These are phyloP conservation scores for Cystobasidium ongulense DNA, from an alignment of 768 basidiomycete species.

Conservation along the genomic window DNA sequence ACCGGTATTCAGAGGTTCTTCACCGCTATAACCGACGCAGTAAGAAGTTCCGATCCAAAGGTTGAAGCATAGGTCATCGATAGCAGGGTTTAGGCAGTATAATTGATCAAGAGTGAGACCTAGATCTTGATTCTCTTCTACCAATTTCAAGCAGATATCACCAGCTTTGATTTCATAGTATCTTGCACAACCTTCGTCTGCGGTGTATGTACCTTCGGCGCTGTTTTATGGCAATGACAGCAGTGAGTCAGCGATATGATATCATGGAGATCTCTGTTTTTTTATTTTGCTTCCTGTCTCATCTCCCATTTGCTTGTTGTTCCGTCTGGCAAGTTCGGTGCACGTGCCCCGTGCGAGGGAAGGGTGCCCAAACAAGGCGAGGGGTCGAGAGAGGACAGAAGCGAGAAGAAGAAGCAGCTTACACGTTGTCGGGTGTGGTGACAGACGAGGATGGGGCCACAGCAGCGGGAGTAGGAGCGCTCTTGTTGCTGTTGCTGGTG, in stretches of 20 bases:
- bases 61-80: conserved; percentile 21
- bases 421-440: not conserved
- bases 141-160: conserved; percentile 17
- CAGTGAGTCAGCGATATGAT: not conserved
- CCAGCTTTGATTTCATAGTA: conserved; percentile 9
- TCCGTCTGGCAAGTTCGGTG: not conserved
- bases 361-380: not conserved
- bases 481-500: not conserved
- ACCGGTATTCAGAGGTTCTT: conserved; percentile 12
- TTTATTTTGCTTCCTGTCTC: not conserved
- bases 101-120: conserved; percentile 28
- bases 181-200: conserved; percentile 12
- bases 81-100: conserved; percentile 30
- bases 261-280: not conserved
- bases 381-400: not conserved
- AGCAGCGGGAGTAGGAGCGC: not conserved
- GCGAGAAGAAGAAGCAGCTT: not conserved
- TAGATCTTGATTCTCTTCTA: conserved; percentile 6
- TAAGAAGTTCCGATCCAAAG: conserved; percentile 6
- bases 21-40: conserved; percentile 22
- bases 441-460: not conserved
- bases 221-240: not conserved
- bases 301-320: not conserved
- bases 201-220: conserved; percentile 21
- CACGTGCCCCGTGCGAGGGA: not conserved